These are phyloP conservation scores for Chlorociboria aeruginascens DNA, from an alignment of 495 filamentous ascomycete species.

Conservation along the genomic window DNA sequence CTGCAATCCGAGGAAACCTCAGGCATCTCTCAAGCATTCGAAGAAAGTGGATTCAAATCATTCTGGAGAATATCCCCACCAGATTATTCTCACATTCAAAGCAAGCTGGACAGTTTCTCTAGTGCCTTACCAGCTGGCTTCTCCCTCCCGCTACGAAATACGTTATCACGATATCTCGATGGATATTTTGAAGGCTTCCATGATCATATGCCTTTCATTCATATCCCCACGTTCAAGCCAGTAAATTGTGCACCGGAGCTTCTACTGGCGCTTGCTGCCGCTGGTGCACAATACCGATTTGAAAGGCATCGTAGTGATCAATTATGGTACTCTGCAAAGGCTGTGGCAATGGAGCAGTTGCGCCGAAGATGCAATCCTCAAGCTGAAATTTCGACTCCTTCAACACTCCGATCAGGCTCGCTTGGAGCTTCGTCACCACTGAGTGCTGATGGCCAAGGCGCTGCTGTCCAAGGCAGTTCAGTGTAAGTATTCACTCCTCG, in stretches of 20 bases:
- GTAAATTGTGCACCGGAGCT: slow-evolving; percentile 44
- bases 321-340: slow-evolving; percentile 54
- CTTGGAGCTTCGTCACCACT: not conserved
- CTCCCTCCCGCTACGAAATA: slow-evolving; percentile 64
- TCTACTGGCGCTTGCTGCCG: slow-evolving; percentile 48
- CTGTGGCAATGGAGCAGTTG: slow-evolving; percentile 41
- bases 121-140: slow-evolving; percentile 8
- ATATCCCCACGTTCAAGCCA: slow-evolving; percentile 68
- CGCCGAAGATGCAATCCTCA: slow-evolving; percentile 38
- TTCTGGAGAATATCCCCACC: not conserved
- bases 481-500: not conserved
- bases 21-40: not conserved
- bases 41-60: not conserved
- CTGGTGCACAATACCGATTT: slow-evolving; percentile 60
- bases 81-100: not conserved
- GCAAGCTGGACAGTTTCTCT: not conserved
- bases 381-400: slow-evolving; percentile 16
- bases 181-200: slow-evolving; percentile 90
- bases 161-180: slow-evolving; percentile 80
- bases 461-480: not conserved
- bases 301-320: slow-evolving; percentile 55
- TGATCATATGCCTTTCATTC: slow-evolving; percentile 87
- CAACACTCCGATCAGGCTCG: not conserved
- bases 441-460: not conserved
- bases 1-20: not conserved